A percentile compares a stretch with the other conserved stretches of the same genome.
phyloP scores from a whole-genome alignment of 1,139 yeast species.

The Pichiaceae sp. region DNA sequence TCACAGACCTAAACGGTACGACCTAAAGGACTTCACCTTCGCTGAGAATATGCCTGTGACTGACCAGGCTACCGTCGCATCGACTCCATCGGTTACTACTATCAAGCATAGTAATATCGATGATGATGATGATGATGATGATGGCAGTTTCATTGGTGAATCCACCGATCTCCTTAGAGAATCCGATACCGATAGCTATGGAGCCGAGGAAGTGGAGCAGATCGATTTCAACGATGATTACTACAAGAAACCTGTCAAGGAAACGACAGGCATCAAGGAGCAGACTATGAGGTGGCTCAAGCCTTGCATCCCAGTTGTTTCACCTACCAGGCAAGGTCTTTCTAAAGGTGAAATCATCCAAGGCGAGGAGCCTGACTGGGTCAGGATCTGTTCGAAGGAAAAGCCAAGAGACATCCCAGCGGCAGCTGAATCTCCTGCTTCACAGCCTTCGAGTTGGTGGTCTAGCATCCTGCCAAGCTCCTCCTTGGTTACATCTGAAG shows the following conservation, averaged over 20 bases:
- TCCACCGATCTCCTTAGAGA: not conserved
- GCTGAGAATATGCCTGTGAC: slow-evolving; percentile 1
- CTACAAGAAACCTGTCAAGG: not conserved
- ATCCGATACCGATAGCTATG: not conserved
- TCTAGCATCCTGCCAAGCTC: slow-evolving; percentile 21
- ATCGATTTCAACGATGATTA: not conserved
- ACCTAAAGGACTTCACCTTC: slow-evolving; percentile 10
- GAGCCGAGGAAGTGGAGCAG: not conserved
- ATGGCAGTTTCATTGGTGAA: slow-evolving; percentile 9
- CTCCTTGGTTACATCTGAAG: slow-evolving; percentile 21
- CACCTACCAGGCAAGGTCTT: slow-evolving; percentile 6
- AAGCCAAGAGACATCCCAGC: not conserved
- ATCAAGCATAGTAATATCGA: slow-evolving; percentile 16
- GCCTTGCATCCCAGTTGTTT: slow-evolving; percentile 16
- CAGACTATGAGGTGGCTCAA: slow-evolving; percentile 25
- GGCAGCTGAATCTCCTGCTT: too few species aligned
- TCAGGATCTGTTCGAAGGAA: not conserved
- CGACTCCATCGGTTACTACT: slow-evolving; percentile 19
- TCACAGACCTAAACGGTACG: slow-evolving; percentile 6
- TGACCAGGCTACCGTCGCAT: slow-evolving; percentile 6
- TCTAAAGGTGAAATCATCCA: not conserved
- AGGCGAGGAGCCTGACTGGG: not conserved
- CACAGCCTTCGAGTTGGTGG: slow-evolving; percentile 14
- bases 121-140: slow-evolving; percentile 7
- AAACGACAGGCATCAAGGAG: slow-evolving; percentile 11